Base-by-base conservation (phyloP, 345 rosid species). In the Lepidium aucheri region DNA sequence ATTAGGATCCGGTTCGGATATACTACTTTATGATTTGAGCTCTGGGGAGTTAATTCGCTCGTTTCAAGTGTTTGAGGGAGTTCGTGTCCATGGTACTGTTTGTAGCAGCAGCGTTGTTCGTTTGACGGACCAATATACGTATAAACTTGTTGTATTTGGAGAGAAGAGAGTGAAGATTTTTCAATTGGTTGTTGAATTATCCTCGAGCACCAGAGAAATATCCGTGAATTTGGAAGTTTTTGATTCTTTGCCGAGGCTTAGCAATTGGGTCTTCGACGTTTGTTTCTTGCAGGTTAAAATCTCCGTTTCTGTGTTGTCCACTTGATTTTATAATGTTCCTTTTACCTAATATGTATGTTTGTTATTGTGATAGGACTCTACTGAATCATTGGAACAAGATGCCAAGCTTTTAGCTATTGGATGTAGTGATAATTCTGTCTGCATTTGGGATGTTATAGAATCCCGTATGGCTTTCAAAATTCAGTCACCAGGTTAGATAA, bases 1-100 rank as follows among this genome's bases (percentile, higher is more conserved):
- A 49, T 46, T 81, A 89, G 97, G 98, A 66, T 84, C 91, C 4
- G 97, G 99, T 51, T 90, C 97, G 46, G 86, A 84, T 72, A 62
- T 90, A 9, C 76, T 84, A 42, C 81, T 86, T 42, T 85, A 84
- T 76, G 68, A 84, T 76, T 66, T 94, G 57, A 83, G 77, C 34
- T 68, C 80, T 6, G 82, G 86, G 4, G 78, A 40, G 15, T 47
- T 81, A 68, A 57, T 82, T 57, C 77, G 76, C 9, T 81, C 92
- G 42, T 90, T 94, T 78, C 86, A 71, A 65, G 95, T 86, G n/a
- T 88, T 88, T 56, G 76, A 83, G 14, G 99, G 96, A 38, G 81
- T 90, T 51, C 96, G 96, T 8, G 89, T 94, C 40, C 99, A 90
- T 55, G 99, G 97, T 14, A 79, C 90, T 66, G 73, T 77, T 54